Percentiles rank a stretch among this genome's conserved stretches.
These are phyloP conservation scores for Solanum hybrid DNA, from an alignment of 305 asterid species.

Conservation along the genomic window DNA sequence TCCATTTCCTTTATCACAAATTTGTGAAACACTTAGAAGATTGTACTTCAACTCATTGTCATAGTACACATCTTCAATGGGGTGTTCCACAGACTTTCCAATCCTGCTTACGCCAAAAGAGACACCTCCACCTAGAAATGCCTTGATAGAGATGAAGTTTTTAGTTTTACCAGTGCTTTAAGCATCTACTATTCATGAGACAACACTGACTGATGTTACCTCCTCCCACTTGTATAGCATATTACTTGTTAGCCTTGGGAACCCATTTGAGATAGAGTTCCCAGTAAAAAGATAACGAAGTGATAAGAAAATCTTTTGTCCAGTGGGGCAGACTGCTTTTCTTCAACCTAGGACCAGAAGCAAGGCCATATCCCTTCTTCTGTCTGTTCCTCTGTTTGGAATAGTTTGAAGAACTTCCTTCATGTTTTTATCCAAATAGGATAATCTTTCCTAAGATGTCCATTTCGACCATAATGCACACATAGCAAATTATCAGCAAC, in stretches of 20 bases:
- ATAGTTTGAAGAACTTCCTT: background rate
- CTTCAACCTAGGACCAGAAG: background rate
- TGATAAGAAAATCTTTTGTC: no score
- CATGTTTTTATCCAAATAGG: background rate
- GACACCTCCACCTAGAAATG: background rate
- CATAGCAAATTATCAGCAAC: background rate
- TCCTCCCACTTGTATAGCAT: background rate
- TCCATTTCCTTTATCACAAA: background rate
- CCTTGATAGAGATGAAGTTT: background rate
- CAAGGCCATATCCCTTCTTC: background rate
- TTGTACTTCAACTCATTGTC: background rate
- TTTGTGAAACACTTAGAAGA: background rate
- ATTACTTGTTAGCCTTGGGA: background rate
- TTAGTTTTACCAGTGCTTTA: background rate
- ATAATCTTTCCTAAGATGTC: background rate
- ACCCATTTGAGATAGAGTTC: background rate
- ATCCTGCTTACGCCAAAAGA: background rate
- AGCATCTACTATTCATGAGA: background rate
- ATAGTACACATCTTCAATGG: background rate
- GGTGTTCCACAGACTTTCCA: background rate
- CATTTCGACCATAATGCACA: background rate
- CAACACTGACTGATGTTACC: background rate
- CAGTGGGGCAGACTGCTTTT: background rate
- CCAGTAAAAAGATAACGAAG: background rate
- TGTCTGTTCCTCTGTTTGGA: background rate